Base-by-base conservation (phyloP, 2,329 filamentous ascomycete species). In the Aureobasidium namibiae region DNA sequence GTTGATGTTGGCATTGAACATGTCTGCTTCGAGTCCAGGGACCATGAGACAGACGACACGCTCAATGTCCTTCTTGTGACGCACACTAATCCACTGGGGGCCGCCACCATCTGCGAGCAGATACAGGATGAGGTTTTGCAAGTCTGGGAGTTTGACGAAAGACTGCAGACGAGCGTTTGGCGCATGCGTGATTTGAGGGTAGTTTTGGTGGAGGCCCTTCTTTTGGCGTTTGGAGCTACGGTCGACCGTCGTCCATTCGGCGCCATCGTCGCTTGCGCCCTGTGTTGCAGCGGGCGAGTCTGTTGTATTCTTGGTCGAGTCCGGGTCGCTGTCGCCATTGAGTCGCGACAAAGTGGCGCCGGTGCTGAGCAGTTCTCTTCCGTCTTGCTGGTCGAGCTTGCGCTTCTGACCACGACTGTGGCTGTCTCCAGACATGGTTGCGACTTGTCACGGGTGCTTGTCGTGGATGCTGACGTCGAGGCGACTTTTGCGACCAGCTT, bases 1-100 rank as follows among this genome's bases (percentile, higher is more conserved):
- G 75, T 63, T 26, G 34, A 82, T 73, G 3, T 73, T 75, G 36
- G 82, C 80, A 70, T 88, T 83, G 74, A 97, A 95, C 88, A 97
- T 94, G 63, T 85, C 88, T 67, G 90, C 83, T 69, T 97, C 92
- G 24, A 99, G 75, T 0, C 94, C 94, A 11, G 94, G 94, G 11
- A 96, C 85, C 88, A 96, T 92, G 64, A 99, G 76, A 41, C 89
- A 83, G 31, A 97, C 92, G 31, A 95, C 87, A 74, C 94, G 95
- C 60, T 75, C 75, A 41, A 86, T 78, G 61, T 77, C 74, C 18
- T 72, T 73, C 45, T 80, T 80, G 67, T 85, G 79, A 62, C 77
- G 78, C 60, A 86, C 74, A 31, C 82, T 80, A 16, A 84, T 79
- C 83, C 83, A 86, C 67, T 84, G 81, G n/a, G 83, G 83, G 26